These are phyloP conservation scores for Endotrypanum monterogeii DNA, from an alignment of 208 protist genomes.

Conservation along the genomic window DNA sequence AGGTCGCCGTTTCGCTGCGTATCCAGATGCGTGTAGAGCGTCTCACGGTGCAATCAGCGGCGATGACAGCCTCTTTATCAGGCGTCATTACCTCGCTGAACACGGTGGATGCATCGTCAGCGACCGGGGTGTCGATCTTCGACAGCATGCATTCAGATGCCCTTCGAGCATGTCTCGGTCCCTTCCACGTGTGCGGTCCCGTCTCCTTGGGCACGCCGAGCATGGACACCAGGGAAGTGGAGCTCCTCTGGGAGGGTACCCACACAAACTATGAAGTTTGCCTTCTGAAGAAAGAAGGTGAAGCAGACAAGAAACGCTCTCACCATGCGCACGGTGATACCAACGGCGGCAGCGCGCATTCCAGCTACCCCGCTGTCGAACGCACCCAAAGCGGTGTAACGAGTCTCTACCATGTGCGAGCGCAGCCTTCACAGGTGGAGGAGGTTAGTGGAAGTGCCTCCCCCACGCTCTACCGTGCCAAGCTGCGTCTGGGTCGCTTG, in stretches of 20 bases:
- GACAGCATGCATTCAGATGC: conserved; percentile 8
- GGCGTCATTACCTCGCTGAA: background rate
- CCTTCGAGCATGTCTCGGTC: conserved; percentile 5
- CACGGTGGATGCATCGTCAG: background rate
- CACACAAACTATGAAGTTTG: background rate
- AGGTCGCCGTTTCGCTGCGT: conserved; percentile 5
- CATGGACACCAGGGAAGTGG: background rate
- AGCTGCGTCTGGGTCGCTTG: conserved; percentile 4
- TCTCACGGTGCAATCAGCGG: background rate
- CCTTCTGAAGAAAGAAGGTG: background rate
- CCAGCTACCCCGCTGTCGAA: too few species aligned
- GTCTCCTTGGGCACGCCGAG: background rate
- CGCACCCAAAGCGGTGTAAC: background rate
- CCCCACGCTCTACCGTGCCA: conserved; percentile 4
- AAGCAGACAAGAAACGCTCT: background rate
- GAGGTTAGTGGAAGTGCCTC: background rate
- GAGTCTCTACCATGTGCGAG: background rate
- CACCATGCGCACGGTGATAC: background rate
- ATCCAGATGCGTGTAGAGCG: conserved; percentile 11
- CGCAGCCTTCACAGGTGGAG: background rate
- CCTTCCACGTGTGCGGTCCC: conserved; percentile 14
- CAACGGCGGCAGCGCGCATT: too few species aligned
- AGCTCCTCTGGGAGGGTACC: conserved; percentile 19
- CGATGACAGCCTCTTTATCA: background rate
- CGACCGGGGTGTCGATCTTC: conserved; percentile 2